These are phyloP conservation scores for Cladosporium sp. DNA, from an alignment of 2,329 filamentous ascomycete genomes.

Conservation along the genomic window DNA sequence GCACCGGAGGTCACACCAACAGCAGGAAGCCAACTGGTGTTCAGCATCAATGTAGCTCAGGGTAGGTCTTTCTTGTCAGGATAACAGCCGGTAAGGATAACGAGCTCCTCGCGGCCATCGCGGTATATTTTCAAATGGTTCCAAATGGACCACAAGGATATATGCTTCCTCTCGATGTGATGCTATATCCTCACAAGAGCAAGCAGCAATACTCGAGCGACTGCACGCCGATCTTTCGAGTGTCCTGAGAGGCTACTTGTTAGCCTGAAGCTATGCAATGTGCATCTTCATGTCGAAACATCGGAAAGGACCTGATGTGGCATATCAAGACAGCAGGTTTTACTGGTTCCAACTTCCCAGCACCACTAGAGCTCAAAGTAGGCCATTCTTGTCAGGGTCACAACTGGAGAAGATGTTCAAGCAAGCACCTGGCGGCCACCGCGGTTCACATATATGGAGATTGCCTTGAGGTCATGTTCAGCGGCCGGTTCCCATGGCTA, in stretches of 20 bases:
- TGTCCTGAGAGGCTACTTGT: not conserved
- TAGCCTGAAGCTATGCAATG: not conserved
- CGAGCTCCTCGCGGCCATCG: too few species aligned
- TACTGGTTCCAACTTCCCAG: not conserved
- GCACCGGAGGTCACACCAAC: too few species aligned
- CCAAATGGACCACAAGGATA: not conserved
- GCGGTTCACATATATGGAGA: not conserved
- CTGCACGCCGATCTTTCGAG: not conserved
- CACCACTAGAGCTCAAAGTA: not conserved
- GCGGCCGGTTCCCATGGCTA: not conserved
- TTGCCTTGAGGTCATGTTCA: not conserved
- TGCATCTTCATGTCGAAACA: not conserved
- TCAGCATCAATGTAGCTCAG: not conserved
- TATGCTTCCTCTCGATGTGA: not conserved
- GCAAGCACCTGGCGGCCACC: not conserved
- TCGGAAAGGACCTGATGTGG: not conserved
- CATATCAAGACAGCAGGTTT: not conserved
- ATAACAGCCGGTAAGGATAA: not conserved
- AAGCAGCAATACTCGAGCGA: not conserved
- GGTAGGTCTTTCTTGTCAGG: not conserved
- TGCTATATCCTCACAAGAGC: not conserved
- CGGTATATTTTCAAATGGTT: not conserved
- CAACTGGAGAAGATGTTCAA: not conserved
- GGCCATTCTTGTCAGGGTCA: not conserved
- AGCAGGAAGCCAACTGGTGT: too few species aligned